Evolutionary conservation across 2,329 filamentous ascomycete genomes (phyloP).

Genomic region (Sclerotinia subarctica): DNA sequence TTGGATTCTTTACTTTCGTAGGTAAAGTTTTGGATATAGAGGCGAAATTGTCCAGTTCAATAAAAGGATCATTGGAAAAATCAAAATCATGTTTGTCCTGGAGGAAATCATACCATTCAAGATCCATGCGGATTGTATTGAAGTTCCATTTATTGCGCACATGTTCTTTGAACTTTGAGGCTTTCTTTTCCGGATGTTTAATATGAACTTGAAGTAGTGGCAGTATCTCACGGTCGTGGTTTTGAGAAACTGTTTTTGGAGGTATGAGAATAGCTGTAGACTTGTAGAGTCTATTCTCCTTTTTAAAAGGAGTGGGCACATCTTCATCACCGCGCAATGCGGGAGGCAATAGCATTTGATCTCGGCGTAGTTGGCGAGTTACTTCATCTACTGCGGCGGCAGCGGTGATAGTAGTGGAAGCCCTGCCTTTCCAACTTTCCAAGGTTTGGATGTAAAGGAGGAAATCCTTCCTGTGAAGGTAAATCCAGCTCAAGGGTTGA

Average conservation of each 20-base stretch:
- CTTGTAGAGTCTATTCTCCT: neutral
- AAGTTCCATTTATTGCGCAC: neutral
- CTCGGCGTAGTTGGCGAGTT: neutral
- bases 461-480: conserved; percentile 12
- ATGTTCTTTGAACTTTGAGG: neutral
- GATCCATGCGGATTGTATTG: conserved; percentile 4
- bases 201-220: neutral
- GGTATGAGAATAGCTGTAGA: neutral
- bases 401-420: neutral
- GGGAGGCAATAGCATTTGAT: neutral
- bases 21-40: neutral
- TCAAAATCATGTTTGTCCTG: neutral
- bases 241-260: neutral
- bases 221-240: neutral
- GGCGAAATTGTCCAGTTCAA: neutral
- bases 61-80: conserved; percentile 22
- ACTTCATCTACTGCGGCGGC: neutral
- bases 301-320: neutral
- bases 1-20: neutral
- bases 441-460: neutral
- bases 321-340: neutral
- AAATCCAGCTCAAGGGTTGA: conserved; percentile 15
- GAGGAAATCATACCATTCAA: conserved; percentile 3
- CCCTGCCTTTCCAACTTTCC: conserved; percentile 9
- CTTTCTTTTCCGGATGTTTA: neutral